These are phyloP conservation scores for Aschersonia sp. DNA, from an alignment of 2,329 filamentous ascomycete species.

Conservation along the genomic window DNA sequence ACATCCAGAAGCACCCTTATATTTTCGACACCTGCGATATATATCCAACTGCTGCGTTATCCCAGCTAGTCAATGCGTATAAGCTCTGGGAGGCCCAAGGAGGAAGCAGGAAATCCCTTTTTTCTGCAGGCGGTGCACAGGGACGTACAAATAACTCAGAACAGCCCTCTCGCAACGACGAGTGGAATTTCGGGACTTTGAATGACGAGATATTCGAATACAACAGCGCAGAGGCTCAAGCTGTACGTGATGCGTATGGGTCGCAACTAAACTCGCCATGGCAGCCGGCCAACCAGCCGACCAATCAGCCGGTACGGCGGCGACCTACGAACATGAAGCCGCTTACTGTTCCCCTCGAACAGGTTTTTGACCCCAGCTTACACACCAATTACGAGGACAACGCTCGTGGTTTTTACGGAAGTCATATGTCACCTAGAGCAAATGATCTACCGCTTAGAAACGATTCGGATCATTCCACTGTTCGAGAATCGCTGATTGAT, in stretches of 20 bases:
- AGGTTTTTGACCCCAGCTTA: conserved; percentile 51
- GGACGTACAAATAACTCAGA: conserved; percentile 28
- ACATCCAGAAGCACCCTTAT: conserved; percentile 56
- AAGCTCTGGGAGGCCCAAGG: conserved; percentile 62
- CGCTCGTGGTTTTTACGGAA: conserved; percentile 44
- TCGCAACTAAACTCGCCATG: conserved; percentile 36
- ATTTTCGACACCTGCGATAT: conserved; percentile 44
- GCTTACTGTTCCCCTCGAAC: conserved; percentile 34
- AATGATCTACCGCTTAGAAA: conserved; percentile 46
- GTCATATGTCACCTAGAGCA: conserved; percentile 18
- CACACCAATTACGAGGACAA: conserved; percentile 50
- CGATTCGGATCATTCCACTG: conserved; percentile 30
- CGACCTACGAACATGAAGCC: conserved; percentile 40
- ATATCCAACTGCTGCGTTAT: conserved; percentile 49
- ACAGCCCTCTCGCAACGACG: conserved; percentile 34
- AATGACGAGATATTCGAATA: conserved; percentile 45
- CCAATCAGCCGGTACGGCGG: conserved; percentile 38
- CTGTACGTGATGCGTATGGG: conserved; percentile 46
- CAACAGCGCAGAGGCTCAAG: conserved; percentile 35
- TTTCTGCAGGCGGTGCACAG: conserved; percentile 43
- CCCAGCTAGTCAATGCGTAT: conserved; percentile 55
- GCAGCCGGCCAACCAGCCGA: conserved; percentile 14
- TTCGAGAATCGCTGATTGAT: conserved; percentile 51
- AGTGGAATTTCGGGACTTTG: conserved; percentile 55
- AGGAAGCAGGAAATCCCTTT: conserved; percentile 53